Evolutionary conservation across 768 basidiomycete genomes (phyloP).

Genomic region (Amyloporia xantha): DNA sequence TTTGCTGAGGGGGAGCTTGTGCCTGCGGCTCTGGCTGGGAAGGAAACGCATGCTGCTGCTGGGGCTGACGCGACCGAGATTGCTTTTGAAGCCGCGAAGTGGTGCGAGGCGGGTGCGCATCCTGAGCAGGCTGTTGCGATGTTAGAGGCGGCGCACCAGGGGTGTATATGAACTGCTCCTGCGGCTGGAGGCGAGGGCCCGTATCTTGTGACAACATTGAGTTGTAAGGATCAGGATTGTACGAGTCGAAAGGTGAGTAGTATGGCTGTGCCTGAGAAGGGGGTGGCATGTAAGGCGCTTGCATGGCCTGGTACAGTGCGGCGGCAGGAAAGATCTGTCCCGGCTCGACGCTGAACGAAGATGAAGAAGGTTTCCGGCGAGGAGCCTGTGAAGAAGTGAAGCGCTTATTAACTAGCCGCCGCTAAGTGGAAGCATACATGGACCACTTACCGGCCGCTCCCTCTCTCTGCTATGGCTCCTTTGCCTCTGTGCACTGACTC

Average conservation of each 20-base stretch:
- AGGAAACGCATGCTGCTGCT: neutral
- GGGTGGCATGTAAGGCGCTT: neutral
- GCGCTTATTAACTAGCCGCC: neutral
- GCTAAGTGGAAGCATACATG: neutral
- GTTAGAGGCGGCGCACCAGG: neutral
- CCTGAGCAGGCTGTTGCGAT: neutral
- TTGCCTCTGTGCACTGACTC: neutral
- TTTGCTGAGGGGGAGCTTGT: neutral
- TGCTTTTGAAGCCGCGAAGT: neutral
- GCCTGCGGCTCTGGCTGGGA: neutral
- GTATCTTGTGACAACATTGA: neutral
- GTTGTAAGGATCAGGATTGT: neutral
- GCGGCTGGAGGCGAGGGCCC: neutral
- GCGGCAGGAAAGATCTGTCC: constrained; percentile 26
- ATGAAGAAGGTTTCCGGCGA: neutral
- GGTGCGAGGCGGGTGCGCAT: neutral
- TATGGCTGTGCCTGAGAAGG: neutral
- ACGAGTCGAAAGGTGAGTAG: neutral
- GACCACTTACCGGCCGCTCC: constrained; percentile 1
- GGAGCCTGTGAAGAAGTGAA: constrained; percentile 6
- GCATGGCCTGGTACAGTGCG: constrained; percentile 1
- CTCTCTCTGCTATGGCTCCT: neutral
- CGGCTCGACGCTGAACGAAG: constrained; percentile 24
- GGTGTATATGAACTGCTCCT: neutral
- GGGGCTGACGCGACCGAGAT: neutral